Evolutionary conservation across 176 grass and related monocot species (phyloP).

Genomic region (Zoysia japonica): DNA sequence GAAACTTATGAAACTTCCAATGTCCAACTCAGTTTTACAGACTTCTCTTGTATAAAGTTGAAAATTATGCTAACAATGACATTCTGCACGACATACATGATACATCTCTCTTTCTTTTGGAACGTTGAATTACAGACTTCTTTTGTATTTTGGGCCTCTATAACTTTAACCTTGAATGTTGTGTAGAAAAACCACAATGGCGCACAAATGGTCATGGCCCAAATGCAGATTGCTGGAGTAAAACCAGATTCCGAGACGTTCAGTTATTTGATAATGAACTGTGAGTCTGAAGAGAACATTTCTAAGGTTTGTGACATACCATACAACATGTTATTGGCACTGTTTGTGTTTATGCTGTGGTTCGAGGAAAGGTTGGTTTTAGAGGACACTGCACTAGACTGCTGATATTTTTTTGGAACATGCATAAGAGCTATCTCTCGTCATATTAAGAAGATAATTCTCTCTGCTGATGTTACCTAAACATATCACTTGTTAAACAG

Average conservation of each 20-base stretch:
- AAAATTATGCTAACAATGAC: slow-evolving; percentile 12
- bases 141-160: neutral
- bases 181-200: slow-evolving; percentile 74
- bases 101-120: too few relatives aligned
- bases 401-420: too few relatives aligned
- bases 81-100: neutral
- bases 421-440: too few relatives aligned
- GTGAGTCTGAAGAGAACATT: slow-evolving; percentile 71
- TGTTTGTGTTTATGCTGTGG: slow-evolving; percentile 32
- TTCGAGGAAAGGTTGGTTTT: slow-evolving; percentile 31
- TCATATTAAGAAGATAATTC: neutral
- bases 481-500: slow-evolving; percentile 25
- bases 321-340: slow-evolving; percentile 28
- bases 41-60: slow-evolving; percentile 11
- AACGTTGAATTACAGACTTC: neutral
- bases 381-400: neutral
- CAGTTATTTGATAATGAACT: slow-evolving; percentile 86
- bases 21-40: neutral
- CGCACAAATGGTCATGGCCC: slow-evolving; percentile 62
- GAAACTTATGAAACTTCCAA: neutral
- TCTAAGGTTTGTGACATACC: slow-evolving; percentile 63
- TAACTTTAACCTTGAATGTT: slow-evolving; percentile 33
- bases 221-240: slow-evolving; percentile 76
- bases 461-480: slow-evolving; percentile 23
- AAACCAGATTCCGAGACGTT: slow-evolving; percentile 90